Conservation (phyloP, 768 basidiomycete genomes). For the Cubamyces sp. region DNA sequence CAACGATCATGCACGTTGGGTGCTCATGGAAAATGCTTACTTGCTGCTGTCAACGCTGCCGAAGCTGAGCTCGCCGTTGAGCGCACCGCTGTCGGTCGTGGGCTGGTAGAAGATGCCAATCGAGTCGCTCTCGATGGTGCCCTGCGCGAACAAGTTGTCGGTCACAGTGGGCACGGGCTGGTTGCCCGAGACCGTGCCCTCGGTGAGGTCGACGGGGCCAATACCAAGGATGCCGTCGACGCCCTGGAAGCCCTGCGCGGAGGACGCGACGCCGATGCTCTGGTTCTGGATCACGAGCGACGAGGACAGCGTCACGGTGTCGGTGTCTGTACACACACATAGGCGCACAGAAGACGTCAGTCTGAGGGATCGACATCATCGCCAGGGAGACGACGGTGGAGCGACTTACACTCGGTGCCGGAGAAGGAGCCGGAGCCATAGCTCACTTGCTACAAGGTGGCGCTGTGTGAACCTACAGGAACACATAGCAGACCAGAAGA, state of each 20-base stretch:
- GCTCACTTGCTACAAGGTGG: slow-evolving; percentile 45
- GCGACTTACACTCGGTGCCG: slow-evolving; percentile 52
- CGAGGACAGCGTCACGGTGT: slow-evolving; percentile 48
- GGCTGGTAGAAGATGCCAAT: slow-evolving; percentile 60
- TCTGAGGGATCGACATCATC: too few relatives aligned
- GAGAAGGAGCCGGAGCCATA: slow-evolving; percentile 60
- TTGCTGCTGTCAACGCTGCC: slow-evolving; percentile 54
- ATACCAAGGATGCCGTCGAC: slow-evolving; percentile 60
- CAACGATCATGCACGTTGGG: background rate
- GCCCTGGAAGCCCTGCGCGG: slow-evolving; percentile 46
- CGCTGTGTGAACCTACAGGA: slow-evolving; percentile 8
- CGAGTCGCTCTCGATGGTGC: slow-evolving; percentile 47
- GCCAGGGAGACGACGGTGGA: background rate
- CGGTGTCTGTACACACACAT: slow-evolving; percentile 41
- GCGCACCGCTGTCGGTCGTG: slow-evolving; percentile 39
- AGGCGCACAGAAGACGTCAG: too few relatives aligned
- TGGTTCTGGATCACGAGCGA: slow-evolving; percentile 50
- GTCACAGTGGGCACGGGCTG: slow-evolving; percentile 54
- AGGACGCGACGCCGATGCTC: slow-evolving; percentile 51
- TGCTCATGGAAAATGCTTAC: slow-evolving; percentile 30
- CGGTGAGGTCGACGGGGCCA: slow-evolving; percentile 55
- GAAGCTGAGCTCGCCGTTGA: slow-evolving; percentile 61
- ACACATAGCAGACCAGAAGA: slow-evolving; percentile 27
- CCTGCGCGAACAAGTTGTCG: slow-evolving; percentile 57
- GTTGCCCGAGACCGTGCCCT: slow-evolving; percentile 45